Evolutionary conservation across 1,284 basidiomycete species (phyloP), one percentile per base, ranked within the genome.

Genomic region (Microbotryum violaceum): DNA sequence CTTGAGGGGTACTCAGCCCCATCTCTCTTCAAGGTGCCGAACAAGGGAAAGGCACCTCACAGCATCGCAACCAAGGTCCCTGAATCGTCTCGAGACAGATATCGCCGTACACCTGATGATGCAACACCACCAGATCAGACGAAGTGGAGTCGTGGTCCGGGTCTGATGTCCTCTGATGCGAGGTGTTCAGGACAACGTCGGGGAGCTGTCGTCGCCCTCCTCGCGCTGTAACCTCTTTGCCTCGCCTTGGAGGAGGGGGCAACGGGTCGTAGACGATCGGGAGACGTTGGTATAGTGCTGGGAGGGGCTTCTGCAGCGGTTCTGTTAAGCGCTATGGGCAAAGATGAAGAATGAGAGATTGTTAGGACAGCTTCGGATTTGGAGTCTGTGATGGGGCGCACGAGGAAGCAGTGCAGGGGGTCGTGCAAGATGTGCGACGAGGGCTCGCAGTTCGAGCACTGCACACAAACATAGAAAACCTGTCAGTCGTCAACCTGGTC

Each of bases 11-110:
- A n/a, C 14, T 4, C 9, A 47, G 45, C 0, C 14, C 20, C 20
- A 46, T 10, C 10, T 3, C 4, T 23, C 23, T 7, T 14, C 23
- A 6, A 21, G n/a, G 45, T n/a, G 21, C 6, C 27, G 31, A 10
- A 12, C 42, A 27, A 8, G 6, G 44, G 9, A 18, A 29, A n/a
- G 47, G 25, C 1, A 51, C 21, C 56, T 45, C 33, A 60, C 62
- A 64, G 59, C 63, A 64, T 6, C 56, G 49, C 59, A 61, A 55
- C 63, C 63, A 64, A 1, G 52, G 33, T 1, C 54, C 61, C 2
- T 4, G 18, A 9, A 64, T 55, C 1, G 48, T 8, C 20, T 52
- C 31, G 0, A 23, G 25, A 21, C 63, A 64, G 0, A 21, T 37
- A 23, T 64, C 63, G 37, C 63, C 61, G 23, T 61, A 37, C 18